A percentile compares a stretch with the other conserved stretches of the same genome.
Conservation (phyloP, 2,329 filamentous ascomycete species). For the Colletotrichum scovillei region DNA sequence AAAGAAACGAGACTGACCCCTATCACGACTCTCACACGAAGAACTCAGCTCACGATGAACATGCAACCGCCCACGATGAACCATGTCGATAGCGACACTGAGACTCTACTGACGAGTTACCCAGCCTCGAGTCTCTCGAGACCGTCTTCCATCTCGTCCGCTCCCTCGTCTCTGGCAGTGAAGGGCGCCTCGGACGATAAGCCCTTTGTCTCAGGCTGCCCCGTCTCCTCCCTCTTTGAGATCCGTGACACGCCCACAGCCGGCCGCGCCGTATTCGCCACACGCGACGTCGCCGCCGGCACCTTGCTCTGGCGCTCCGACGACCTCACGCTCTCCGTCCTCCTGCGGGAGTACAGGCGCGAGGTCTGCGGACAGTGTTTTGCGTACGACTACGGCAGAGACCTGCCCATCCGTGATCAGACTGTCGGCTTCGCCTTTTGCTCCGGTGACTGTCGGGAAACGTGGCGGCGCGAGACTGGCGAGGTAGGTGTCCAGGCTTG, state of each 20-base stretch:
- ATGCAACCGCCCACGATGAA: constrained; percentile 6
- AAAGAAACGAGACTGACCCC: background rate
- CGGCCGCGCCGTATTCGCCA: constrained; percentile 31
- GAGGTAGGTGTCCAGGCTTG: constrained; percentile 26
- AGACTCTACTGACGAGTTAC: constrained; percentile 27
- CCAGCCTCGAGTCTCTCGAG: constrained; percentile 42
- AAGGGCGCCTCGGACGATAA: background rate
- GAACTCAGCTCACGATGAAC: background rate
- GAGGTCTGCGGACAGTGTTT: constrained; percentile 32
- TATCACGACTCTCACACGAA: background rate
- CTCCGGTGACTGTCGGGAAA: constrained; percentile 5
- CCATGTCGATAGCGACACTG: constrained; percentile 1
- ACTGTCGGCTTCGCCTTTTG: constrained; percentile 30
- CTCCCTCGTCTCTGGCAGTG: constrained; percentile 4
- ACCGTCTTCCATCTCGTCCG: constrained; percentile 25
- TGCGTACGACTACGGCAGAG: constrained; percentile 24
- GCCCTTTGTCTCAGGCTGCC: constrained; percentile 1
- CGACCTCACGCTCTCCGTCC: constrained; percentile 22
- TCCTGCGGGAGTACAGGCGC: constrained; percentile 29
- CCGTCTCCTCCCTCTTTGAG: constrained; percentile 25
- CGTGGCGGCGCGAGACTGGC: constrained; percentile 14
- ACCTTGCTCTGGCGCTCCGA: constrained; percentile 28
- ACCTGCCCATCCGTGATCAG: constrained; percentile 15
- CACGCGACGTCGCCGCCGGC: background rate
- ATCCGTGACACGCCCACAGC: constrained; percentile 26